Percentiles rank a stretch among this genome's conserved stretches.
Evolutionary conservation across 805 yeast species (phyloP).

Genomic region (Candida xiaguanensis): DNA sequence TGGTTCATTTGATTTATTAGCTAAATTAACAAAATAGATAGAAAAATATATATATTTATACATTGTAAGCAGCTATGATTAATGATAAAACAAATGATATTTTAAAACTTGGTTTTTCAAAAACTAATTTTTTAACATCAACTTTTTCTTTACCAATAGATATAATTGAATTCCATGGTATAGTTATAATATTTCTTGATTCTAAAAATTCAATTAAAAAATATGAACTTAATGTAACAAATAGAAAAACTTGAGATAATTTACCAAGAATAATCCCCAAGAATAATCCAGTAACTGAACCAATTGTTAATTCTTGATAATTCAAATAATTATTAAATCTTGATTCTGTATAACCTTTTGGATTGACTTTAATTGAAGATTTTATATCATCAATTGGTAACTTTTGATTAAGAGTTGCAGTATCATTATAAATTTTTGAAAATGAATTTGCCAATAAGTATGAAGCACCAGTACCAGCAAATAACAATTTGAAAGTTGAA

Average conservation of each 20-base stretch:
- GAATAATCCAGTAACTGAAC: slow-evolving; percentile 58
- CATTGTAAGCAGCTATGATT: slow-evolving; percentile 56
- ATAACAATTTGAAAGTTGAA: slow-evolving; percentile 8
- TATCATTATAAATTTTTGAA: slow-evolving; percentile 6
- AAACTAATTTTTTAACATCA: slow-evolving; percentile 48
- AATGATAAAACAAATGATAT: slow-evolving; percentile 52
- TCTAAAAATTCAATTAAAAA: slow-evolving; percentile 51
- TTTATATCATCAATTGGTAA: slow-evolving; percentile 4
- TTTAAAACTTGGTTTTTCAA: slow-evolving; percentile 62
- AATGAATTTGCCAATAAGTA: slow-evolving; percentile 4
- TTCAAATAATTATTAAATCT: slow-evolving; percentile 46
- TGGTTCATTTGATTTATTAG: slow-evolving; percentile 83
- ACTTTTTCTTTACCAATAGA: slow-evolving; percentile 31
- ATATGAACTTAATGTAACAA: slow-evolving; percentile 44
- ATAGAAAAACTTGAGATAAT: slow-evolving; percentile 50
- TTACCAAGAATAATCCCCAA: slow-evolving; percentile 62
- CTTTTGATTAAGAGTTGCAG: slow-evolving; percentile 3
- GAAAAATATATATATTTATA: slow-evolving; percentile 13
- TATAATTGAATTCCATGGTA: slow-evolving; percentile 41
- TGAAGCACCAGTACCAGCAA: slow-evolving; percentile 7
- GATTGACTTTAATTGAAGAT: slow-evolving; percentile 3
- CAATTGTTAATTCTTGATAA: slow-evolving; percentile 61
- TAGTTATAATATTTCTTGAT: slow-evolving; percentile 47
- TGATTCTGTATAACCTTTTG: slow-evolving; percentile 10
- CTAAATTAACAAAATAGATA: slow-evolving; percentile 37